phyloP scores from a whole-genome alignment of 768 basidiomycete species.

The Suillus cothurnatus region DNA sequence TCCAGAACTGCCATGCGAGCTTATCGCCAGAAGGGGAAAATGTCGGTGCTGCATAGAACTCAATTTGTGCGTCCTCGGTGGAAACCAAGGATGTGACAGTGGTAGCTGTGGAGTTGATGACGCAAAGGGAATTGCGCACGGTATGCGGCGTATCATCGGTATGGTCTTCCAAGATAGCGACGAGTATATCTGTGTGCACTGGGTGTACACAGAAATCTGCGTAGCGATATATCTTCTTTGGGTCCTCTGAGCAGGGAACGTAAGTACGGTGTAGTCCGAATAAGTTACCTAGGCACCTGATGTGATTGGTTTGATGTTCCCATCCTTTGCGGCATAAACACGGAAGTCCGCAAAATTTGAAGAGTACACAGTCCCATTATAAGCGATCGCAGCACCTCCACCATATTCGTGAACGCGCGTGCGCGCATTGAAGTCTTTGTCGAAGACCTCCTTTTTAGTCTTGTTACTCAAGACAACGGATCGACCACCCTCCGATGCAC shows the following conservation, averaged over 20 bases:
- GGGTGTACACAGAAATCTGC: constrained; percentile 60
- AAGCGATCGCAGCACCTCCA: constrained; percentile 59
- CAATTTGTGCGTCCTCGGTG: constrained; percentile 47
- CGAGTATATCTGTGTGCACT: constrained; percentile 46
- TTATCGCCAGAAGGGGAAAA: constrained; percentile 58
- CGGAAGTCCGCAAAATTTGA: constrained; percentile 56
- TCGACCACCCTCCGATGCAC: constrained; percentile 59
- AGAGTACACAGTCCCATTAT: constrained; percentile 56
- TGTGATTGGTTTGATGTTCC: constrained; percentile 42
- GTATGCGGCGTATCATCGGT: constrained; percentile 42
- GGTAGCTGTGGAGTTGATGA: constrained; percentile 49
- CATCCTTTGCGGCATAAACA: constrained; percentile 45
- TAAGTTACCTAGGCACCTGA: constrained; percentile 47
- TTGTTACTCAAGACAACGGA: constrained; percentile 57
- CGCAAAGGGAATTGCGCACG: constrained; percentile 50
- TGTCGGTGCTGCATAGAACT: constrained; percentile 60
- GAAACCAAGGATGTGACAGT: constrained; percentile 42
- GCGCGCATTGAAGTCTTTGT: constrained; percentile 55
- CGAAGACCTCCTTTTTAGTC: constrained; percentile 51
- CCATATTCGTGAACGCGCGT: constrained; percentile 73
- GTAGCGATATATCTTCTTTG: constrained; percentile 39
- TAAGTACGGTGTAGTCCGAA: background rate
- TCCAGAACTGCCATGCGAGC: constrained; percentile 66
- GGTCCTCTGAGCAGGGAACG: background rate
- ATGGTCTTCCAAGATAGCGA: constrained; percentile 70